phyloP scores from a whole-genome alignment of 2,329 filamentous ascomycete species.

The Blumeria hordei region DNA sequence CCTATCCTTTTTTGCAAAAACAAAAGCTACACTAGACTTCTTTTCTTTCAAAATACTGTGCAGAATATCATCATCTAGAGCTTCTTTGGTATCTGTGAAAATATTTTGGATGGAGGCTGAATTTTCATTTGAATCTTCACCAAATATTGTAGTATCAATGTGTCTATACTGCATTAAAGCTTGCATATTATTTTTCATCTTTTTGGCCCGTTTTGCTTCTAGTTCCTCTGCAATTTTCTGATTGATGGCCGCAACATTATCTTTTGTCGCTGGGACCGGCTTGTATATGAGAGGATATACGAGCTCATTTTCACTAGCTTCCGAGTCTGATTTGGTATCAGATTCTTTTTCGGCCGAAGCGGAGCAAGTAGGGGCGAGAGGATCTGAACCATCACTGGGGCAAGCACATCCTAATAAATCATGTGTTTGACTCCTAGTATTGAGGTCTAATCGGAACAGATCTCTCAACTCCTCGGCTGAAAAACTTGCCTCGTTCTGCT shows the following conservation, averaged over 20 bases:
- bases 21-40: constrained; percentile 20
- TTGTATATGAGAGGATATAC: constrained; percentile 6
- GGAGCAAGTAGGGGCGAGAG: constrained; percentile 2
- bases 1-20: constrained; percentile 20
- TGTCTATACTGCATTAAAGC: constrained; percentile 30
- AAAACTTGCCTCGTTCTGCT: constrained; percentile 34
- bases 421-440: constrained; percentile 39
- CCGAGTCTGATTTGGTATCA: constrained; percentile 4
- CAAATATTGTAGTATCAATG: constrained; percentile 20
- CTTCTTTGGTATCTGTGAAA: constrained; percentile 13
- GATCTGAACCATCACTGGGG: constrained; percentile 23
- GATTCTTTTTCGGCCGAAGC: constrained; percentile 4
- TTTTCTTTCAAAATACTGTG: constrained; percentile 22
- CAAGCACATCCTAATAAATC: constrained; percentile 40
- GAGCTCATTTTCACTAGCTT: constrained; percentile 14
- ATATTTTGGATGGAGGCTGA: constrained; percentile 13
- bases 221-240: constrained; percentile 16
- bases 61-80: constrained; percentile 26
- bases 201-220: constrained; percentile 12
- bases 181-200: constrained; percentile 18
- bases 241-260: constrained; percentile 23
- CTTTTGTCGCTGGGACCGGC: constrained; percentile 19
- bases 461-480: constrained; percentile 40
- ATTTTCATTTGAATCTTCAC: constrained; percentile 13
- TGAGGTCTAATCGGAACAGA: constrained; percentile 39